Conservation (phyloP, 1,284 basidiomycete species). For the Ustilago sp. region DNA sequence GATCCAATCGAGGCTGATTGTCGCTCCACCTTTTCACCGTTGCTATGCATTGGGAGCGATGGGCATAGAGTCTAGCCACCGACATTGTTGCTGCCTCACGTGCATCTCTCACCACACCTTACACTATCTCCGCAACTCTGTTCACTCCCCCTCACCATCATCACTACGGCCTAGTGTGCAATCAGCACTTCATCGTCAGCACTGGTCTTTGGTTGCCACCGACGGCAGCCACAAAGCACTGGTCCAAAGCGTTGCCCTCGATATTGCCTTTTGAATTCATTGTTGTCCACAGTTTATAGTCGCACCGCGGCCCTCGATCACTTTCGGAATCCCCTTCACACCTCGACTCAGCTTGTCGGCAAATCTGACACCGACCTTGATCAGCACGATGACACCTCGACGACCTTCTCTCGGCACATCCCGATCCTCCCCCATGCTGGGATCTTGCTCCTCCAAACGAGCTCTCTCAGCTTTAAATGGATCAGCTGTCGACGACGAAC, state of each 20-base stretch:
- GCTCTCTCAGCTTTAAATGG: background rate
- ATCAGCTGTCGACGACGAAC: slow-evolving; percentile 23
- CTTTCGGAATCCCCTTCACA: background rate
- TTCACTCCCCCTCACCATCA: background rate
- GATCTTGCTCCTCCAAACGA: slow-evolving; percentile 13
- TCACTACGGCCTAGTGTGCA: background rate
- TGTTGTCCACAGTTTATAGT: background rate
- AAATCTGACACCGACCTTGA: background rate
- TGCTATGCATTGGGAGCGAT: background rate
- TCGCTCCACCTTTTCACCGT: slow-evolving; percentile 10
- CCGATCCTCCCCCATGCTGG: slow-evolving; percentile 34
- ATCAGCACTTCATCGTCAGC: background rate
- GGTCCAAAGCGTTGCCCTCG: background rate
- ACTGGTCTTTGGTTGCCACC: slow-evolving; percentile 2
- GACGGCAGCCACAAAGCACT: background rate
- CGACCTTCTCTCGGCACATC: slow-evolving; percentile 35
- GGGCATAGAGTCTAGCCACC: background rate
- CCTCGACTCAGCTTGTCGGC: slow-evolving; percentile 11
- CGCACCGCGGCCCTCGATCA: background rate
- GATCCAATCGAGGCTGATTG: background rate
- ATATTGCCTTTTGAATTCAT: background rate
- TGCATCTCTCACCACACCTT: background rate
- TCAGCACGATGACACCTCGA: slow-evolving; percentile 26
- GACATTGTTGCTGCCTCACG: background rate
- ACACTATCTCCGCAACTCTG: background rate